Base-by-base conservation (phyloP, 768 basidiomycete genomes). In the Xanthoconium purpureum region DNA sequence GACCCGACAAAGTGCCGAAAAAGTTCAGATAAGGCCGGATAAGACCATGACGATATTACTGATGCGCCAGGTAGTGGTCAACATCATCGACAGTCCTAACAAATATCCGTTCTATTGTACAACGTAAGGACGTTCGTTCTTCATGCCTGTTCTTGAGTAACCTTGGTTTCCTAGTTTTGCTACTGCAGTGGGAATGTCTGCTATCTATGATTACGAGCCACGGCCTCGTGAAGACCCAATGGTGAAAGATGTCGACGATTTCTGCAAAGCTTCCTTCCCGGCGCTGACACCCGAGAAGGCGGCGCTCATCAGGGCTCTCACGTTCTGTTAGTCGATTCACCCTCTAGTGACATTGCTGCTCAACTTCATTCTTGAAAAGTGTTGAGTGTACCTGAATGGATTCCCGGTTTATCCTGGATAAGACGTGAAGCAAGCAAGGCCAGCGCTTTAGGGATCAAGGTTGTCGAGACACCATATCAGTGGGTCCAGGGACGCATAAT, bases 321-420 rank as follows among this genome's bases (percentile, higher is more conserved):
- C n/a, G n/a, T n/a, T n/a, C n/a, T n/a, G n/a, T n/a, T n/a, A n/a
- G n/a, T n/a, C n/a, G n/a, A n/a, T n/a, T n/a, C n/a, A n/a, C n/a
- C n/a, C n/a, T n/a, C n/a, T n/a, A n/a, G n/a, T n/a, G n/a, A n/a
- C n/a, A n/a, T n/a, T n/a, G n/a, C n/a, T n/a, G n/a, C n/a, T n/a
- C n/a, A n/a, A n/a, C n/a, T n/a, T n/a, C n/a, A n/a, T n/a, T n/a
- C n/a, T n/a, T n/a, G n/a, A 13, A 7, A 51, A n/a, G 71, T 50
- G 18, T 3, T 50, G 18, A 18, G n/a, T 13, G 29, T 44, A 2
- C 50, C 40, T 15, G 32, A 64, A n/a, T 78, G 77, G 75, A 58
- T 76, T 47, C 77, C 78, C 9, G 74, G 75, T 3, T 73, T 75
- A 6, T 55, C 50, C 0, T 2, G 55, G 9, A 69, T 77, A 59